Evolutionary conservation across 306 rosid genomes (phyloP), one percentile per base, ranked within the genome.

Genomic region (Senna tora): DNA sequence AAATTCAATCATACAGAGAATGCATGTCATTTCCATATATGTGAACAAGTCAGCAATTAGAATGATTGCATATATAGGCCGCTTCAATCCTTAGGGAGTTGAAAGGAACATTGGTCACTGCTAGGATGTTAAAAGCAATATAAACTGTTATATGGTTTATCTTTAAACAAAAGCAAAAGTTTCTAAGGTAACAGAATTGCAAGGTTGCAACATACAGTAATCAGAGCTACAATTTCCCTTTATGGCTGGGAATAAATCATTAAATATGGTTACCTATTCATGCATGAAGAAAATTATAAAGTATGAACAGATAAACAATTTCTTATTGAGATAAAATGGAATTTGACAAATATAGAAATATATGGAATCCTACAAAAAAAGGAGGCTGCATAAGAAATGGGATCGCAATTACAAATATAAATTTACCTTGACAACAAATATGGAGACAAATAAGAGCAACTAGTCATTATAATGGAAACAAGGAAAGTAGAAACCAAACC

Each of bases 401-500:
- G 43, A 2, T 25, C 12, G 10, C 6, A 57, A 56, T 17, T 11
- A 15, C 69, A 68, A 55, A 55, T n/a, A 47, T n/a, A 39, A 13
- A 11, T 41, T 22, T 12, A 43, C 41, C 50, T 56, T 14, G 42
- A 41, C 14, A 46, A 71, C 22, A 65, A 21, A 67, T 32, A 71
- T 46, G 14, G 62, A 76, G 32, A 56, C 62, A 68, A 46, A 49
- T 32, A 50, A 55, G 46, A 64, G 21, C n/a, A 42, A 69, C 30
- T 16, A 22, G 17, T 20, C 14, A 54, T 47, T 67, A 10, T n/a
- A 70, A 53, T 52, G 21, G 41, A 49, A 78, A 69, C 13, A 78
- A 72, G 38, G 62, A 79, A n/a, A 77, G 63, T 30, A 58, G 83
- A 77, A 84, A 67, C 39, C 80, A 69, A 67, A 94, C 99, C 97